Percentiles rank a stretch among this genome's conserved stretches.
Conservation (phyloP, 257 asterid genomes). For the Gynochthodes officinalis region DNA sequence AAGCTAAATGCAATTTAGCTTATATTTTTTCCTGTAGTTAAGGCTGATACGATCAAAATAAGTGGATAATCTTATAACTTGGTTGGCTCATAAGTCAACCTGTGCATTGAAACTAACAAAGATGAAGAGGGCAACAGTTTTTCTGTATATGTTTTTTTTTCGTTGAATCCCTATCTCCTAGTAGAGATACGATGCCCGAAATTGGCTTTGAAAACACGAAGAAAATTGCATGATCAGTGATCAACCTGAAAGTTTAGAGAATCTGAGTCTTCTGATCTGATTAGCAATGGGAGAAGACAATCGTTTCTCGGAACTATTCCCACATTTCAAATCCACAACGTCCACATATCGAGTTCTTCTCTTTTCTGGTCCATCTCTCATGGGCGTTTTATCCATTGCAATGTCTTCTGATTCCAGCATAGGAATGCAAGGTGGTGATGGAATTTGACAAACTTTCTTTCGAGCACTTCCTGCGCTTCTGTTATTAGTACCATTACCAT, state of each 20-base stretch:
- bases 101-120: too few species aligned
- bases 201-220: not conserved
- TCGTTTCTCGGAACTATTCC: slow-evolving; percentile 11
- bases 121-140: too few species aligned
- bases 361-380: slow-evolving; percentile 3
- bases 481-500: not conserved
- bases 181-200: not conserved
- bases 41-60: too few species aligned
- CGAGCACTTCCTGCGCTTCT: not conserved
- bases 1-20: too few species aligned
- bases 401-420: slow-evolving; percentile 25
- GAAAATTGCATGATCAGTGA: not conserved
- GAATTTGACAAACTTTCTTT: slow-evolving; percentile 5
- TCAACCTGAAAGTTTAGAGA: slow-evolving; percentile 28
- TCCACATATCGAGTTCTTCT: slow-evolving; percentile 21
- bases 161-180: too few species aligned
- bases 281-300: slow-evolving; percentile 21
- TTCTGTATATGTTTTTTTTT: too few species aligned
- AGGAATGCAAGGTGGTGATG: slow-evolving; percentile 21
- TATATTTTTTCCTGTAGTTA: too few species aligned
- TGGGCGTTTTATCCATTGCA: slow-evolving; percentile 17
- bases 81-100: too few species aligned
- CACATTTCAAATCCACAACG: slow-evolving; percentile 27
- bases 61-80: too few species aligned
- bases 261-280: slow-evolving; percentile 25